Conservation (phyloP, 1,284 basidiomycete species). For the Ceratorhiza oryzae-sativae region DNA sequence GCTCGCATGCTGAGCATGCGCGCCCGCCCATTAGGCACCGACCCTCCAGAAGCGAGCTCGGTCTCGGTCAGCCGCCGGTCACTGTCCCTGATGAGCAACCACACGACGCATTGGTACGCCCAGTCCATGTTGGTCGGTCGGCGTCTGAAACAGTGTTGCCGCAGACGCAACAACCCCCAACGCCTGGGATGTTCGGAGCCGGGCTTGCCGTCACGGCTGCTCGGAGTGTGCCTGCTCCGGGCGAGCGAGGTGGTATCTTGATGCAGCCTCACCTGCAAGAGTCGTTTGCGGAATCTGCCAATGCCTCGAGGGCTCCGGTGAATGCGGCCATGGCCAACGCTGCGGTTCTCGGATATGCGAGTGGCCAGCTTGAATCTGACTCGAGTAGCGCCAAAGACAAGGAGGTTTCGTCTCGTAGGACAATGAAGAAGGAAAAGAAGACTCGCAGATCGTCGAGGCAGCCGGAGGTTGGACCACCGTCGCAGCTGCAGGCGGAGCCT, state of each 20-base stretch:
- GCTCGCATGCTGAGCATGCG: conserved; percentile 14
- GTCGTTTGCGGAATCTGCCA: conserved; percentile 37
- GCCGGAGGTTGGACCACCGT: not conserved
- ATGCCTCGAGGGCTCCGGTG: conserved; percentile 30
- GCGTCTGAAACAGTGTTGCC: conserved; percentile 28
- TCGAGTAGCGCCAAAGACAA: conserved; percentile 26
- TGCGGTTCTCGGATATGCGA: conserved; percentile 16
- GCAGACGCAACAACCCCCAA: conserved; percentile 16
- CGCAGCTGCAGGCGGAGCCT: not conserved
- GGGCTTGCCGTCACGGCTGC: conserved; percentile 28
- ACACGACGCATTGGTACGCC: conserved; percentile 14
- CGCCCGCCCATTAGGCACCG: conserved; percentile 16
- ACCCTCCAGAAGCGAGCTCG: conserved; percentile 23
- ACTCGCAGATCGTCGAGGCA: conserved; percentile 11
- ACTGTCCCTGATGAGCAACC: not conserved
- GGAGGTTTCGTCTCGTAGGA: conserved; percentile 15
- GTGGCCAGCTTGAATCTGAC: conserved; percentile 19
- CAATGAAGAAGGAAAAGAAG: conserved; percentile 25
- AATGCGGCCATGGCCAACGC: conserved; percentile 38
- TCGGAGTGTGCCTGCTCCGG: not conserved
- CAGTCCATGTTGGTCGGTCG: conserved; percentile 31
- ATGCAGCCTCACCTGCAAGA: conserved; percentile 38
- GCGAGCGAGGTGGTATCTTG: not conserved
- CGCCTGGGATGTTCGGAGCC: conserved; percentile 22
- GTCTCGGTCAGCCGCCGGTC: conserved; percentile 4